Conservation (phyloP, 23 red algal species). For the Porphyridium purpureum region DNA sequence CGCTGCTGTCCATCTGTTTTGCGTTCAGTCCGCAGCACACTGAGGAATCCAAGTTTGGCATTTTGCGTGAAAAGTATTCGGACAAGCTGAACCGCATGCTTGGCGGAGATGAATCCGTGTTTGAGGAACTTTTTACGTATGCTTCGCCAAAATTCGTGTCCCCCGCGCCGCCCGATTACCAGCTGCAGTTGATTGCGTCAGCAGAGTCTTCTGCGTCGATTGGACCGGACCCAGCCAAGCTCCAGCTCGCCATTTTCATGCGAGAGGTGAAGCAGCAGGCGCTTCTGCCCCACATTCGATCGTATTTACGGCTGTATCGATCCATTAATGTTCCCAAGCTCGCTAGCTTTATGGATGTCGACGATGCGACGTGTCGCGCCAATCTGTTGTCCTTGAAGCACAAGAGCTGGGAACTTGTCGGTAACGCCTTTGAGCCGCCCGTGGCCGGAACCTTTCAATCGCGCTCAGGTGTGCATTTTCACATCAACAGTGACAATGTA, state of each 20-base stretch:
- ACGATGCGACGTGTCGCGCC: constrained; percentile 25
- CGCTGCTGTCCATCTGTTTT: constrained; percentile 53
- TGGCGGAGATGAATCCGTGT: constrained; percentile 51
- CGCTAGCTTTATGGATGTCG: constrained; percentile 74
- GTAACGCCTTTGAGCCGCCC: constrained; percentile 14
- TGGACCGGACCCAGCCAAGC: constrained; percentile 40
- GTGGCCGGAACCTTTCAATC: not conserved
- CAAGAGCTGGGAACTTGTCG: constrained; percentile 40
- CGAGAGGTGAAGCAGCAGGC: constrained; percentile 52
- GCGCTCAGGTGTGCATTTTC: constrained; percentile 13
- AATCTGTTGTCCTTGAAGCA: constrained; percentile 72
- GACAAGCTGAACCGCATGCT: constrained; percentile 69
- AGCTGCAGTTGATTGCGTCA: constrained; percentile 28
- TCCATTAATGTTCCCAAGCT: constrained; percentile 88
- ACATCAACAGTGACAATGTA: constrained; percentile 57
- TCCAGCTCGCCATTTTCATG: constrained; percentile 68
- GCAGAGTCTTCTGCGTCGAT: too few species aligned
- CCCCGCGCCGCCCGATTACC: constrained; percentile 59
- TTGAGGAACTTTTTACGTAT: constrained; percentile 75
- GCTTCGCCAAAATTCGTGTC: constrained; percentile 88
- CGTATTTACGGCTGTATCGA: constrained; percentile 75
- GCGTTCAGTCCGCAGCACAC: constrained; percentile 51
- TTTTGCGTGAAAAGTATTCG: constrained; percentile 67
- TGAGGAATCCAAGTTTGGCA: constrained; percentile 64
- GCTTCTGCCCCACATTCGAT: constrained; percentile 55